Evolutionary conservation across 345 rosid genomes (phyloP).

Genomic region (Combretum micranthum): DNA sequence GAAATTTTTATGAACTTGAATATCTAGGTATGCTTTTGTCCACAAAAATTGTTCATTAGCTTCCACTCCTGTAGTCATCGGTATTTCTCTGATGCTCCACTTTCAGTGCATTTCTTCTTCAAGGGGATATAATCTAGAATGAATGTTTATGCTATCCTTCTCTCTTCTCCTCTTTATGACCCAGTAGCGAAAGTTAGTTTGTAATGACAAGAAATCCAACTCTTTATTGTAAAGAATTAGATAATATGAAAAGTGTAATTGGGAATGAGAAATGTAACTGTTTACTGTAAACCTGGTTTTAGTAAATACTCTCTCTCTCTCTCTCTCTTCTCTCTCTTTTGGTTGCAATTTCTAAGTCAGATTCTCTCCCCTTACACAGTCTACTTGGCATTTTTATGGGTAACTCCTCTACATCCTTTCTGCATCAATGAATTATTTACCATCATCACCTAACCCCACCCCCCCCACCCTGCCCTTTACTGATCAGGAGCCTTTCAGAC

Average conservation of each 20-base stretch:
- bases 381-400: no score
- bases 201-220: neutral
- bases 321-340: constrained; percentile 5
- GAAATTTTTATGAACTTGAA: constrained; percentile 93
- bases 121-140: neutral
- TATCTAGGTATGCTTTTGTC: constrained; percentile 53
- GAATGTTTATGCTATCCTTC: neutral
- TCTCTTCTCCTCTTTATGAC: neutral
- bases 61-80: constrained; percentile 4
- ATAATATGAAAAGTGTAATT: neutral
- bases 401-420: no score
- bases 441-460: no score
- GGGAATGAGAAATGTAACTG: constrained; percentile 1
- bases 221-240: constrained; percentile 3
- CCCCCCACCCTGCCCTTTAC: neutral
- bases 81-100: neutral
- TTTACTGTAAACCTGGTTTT: no score
- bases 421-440: no score
- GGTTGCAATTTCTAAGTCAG: no score
- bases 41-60: neutral
- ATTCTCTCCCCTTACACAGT: no score
- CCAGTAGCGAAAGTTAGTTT: no score
- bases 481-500: neutral
- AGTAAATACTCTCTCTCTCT: no score
- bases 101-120: neutral